Evolutionary conservation across 2,329 filamentous ascomycete species (phyloP).

Genomic region (Beauveria brongniartii): DNA sequence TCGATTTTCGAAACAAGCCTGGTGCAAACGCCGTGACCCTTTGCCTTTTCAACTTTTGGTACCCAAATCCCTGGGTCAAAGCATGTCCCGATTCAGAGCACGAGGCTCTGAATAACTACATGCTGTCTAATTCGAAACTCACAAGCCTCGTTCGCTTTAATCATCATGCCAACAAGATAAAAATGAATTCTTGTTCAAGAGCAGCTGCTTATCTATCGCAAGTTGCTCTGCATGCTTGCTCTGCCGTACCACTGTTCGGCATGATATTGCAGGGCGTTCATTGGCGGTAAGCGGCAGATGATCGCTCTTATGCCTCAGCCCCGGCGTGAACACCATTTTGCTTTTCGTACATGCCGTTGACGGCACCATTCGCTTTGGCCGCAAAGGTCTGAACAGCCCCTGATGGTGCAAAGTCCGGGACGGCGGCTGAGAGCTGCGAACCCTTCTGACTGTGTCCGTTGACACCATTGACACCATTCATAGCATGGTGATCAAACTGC

Average conservation of each 20-base stretch:
- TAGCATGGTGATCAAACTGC: conserved; percentile 26
- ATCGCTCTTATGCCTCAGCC: conserved; percentile 1
- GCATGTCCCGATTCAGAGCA: not conserved
- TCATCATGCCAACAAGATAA: conserved; percentile 7
- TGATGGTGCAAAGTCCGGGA: conserved; percentile 32
- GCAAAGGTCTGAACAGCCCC: conserved; percentile 13
- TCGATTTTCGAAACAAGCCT: not conserved
- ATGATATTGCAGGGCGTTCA: not conserved
- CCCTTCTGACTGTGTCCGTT: conserved; percentile 21
- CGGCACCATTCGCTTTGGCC: conserved; percentile 6
- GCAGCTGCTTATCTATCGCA: not conserved
- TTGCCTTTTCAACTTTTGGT: conserved; percentile 7
- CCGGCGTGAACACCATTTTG: conserved; percentile 23
- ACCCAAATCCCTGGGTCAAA: conserved; percentile 2
- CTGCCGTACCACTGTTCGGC: not conserved
- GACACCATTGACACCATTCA: conserved; percentile 29
- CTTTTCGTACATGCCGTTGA: conserved; percentile 18
- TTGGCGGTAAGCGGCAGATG: no score
- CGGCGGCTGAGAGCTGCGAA: conserved; percentile 30
- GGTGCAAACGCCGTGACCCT: conserved; percentile 6
- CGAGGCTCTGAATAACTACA: not conserved
- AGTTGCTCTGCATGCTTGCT: not conserved
- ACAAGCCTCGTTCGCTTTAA: conserved; percentile 3
- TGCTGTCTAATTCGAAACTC: conserved; percentile 2
- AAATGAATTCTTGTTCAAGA: not conserved